These are phyloP conservation scores for Delphinella strobiligena DNA, from an alignment of 2,329 filamentous ascomycete genomes.

Conservation along the genomic window DNA sequence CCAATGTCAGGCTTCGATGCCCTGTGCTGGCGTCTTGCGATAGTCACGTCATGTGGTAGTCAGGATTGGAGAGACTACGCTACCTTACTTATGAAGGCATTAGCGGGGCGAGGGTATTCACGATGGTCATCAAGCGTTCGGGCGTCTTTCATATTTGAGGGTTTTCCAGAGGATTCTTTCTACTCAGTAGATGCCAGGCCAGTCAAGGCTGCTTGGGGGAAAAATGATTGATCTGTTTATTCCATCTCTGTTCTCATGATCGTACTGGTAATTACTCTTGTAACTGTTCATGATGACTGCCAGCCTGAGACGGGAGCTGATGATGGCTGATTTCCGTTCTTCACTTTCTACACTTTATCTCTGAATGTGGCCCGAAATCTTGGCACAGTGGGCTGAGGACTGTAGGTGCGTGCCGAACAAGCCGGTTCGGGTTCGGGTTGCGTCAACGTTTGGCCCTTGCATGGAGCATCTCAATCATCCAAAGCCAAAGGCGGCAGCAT, in stretches of 20 bases:
- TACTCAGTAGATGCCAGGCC: conserved; percentile 3
- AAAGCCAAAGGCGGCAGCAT: no score
- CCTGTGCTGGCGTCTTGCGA: neutral
- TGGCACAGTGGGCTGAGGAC: neutral
- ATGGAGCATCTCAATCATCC: no score
- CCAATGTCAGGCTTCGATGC: no score
- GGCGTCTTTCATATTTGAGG: neutral
- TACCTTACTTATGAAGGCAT: neutral
- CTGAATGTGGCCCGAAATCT: neutral
- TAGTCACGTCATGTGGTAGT: no score
- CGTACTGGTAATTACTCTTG: no score
- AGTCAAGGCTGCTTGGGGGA: no score
- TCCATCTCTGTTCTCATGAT: no score
- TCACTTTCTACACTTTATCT: neutral
- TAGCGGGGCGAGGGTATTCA: neutral
- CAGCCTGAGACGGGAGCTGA: no score
- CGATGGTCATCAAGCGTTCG: conserved; percentile 1
- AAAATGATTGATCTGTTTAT: neutral
- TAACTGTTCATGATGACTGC: no score
- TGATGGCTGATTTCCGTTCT: neutral
- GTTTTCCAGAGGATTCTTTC: conserved; percentile 2
- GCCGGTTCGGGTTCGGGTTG: neutral
- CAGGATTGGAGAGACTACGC: no score
- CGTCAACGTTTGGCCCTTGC: neutral
- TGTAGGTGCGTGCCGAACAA: neutral